Evolutionary conservation across 2,329 filamentous ascomycete genomes (phyloP).

Genomic region (Mycosphaerella sp.): DNA sequence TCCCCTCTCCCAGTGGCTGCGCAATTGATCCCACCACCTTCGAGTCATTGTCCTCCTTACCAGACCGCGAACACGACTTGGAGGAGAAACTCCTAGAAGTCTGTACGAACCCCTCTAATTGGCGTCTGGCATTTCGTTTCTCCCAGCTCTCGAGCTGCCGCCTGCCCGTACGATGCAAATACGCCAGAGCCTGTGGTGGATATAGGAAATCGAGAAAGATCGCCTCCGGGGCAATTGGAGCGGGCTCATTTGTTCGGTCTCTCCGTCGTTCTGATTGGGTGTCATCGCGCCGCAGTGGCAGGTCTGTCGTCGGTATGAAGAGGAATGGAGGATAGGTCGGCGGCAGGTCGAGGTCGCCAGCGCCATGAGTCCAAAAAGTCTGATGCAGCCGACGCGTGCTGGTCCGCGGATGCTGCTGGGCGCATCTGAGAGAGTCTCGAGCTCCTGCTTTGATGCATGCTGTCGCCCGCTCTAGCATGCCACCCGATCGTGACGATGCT

Average conservation of each 20-base stretch:
- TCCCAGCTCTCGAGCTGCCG: constrained; percentile 27
- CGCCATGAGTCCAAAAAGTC: constrained; percentile 52
- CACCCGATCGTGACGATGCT: constrained; percentile 24
- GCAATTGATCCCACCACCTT: not conserved
- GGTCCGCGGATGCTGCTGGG: constrained; percentile 31
- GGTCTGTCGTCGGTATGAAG: constrained; percentile 7
- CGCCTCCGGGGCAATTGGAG: not conserved
- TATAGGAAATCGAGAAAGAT: constrained; percentile 45
- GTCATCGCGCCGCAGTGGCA: constrained; percentile 12
- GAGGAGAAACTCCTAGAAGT: constrained; percentile 27
- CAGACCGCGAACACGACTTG: constrained; percentile 5
- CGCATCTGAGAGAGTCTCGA: constrained; percentile 45
- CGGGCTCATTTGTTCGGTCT: not conserved
- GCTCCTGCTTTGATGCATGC: constrained; percentile 53
- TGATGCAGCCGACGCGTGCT: constrained; percentile 49
- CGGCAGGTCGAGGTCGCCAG: constrained; percentile 40
- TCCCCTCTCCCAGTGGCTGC: not conserved
- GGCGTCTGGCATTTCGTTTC: constrained; percentile 24
- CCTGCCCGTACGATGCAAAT: constrained; percentile 26
- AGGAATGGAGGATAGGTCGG: constrained; percentile 22
- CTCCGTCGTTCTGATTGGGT: not conserved
- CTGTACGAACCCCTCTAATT: constrained; percentile 26
- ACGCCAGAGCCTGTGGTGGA: constrained; percentile 41
- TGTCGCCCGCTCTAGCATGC: constrained; percentile 56
- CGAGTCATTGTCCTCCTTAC: not conserved